A percentile compares a stretch with the other conserved stretches of the same genome.
These are phyloP conservation scores for Gossypium ekmanianum DNA, from an alignment of 345 rosid genomes.

Conservation along the genomic window DNA sequence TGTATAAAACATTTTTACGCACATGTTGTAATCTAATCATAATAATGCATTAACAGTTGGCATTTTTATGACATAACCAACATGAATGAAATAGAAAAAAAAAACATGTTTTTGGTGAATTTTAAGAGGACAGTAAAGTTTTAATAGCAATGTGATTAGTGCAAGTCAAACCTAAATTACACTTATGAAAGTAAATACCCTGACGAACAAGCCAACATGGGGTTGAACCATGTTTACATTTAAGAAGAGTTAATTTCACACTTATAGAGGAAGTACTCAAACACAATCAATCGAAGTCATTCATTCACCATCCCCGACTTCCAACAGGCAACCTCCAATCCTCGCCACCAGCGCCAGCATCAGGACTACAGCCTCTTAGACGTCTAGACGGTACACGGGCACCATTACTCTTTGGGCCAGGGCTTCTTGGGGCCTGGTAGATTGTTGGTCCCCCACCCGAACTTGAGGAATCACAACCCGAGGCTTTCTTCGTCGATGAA, in stretches of 20 bases:
- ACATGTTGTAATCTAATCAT: too few species aligned
- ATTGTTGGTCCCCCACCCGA: conserved; percentile 47
- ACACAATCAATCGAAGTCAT: conserved; percentile 29
- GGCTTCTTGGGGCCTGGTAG: conserved; percentile 58
- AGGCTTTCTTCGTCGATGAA: conserved; percentile 54
- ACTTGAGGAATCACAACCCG: conserved; percentile 69
- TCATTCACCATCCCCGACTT: conserved; percentile 46
- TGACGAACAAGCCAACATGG: rapidly evolving
- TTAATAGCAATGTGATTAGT: too few species aligned
- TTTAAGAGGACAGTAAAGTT: rapidly evolving
- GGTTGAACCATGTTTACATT: too few species aligned
- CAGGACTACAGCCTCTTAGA: conserved; percentile 37
- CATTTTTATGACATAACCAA: conserved; percentile 9
- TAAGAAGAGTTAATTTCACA: not conserved
- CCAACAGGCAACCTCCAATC: conserved; percentile 44
- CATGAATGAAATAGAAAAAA: not conserved
- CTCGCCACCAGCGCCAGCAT: conserved; percentile 29
- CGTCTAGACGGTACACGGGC: conserved; percentile 24
- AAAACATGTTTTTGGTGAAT: not conserved
- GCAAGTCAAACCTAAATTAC: not conserved
- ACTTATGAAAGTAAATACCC: rapidly evolving
- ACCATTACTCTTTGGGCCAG: conserved; percentile 42
- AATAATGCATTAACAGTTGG: not conserved
- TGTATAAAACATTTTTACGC: too few species aligned
- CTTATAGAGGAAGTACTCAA: not conserved